Percentiles rank a stretch among this genome's conserved stretches.
Conservation (phyloP, 257 asterid species). For the Solanum arcanum region DNA sequence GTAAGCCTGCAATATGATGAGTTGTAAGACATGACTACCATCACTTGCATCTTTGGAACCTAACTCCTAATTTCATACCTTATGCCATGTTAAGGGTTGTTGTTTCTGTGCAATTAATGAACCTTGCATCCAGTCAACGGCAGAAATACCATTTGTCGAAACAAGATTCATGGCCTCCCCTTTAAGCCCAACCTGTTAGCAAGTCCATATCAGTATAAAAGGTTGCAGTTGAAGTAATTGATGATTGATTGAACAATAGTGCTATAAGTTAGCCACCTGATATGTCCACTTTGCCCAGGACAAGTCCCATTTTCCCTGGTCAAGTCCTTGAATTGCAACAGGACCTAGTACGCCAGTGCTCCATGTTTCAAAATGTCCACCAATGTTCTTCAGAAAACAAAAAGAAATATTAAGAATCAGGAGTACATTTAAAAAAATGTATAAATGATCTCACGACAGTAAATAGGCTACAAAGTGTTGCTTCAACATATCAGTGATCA, state of each 20-base stretch:
- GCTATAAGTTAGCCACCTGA: constrained; percentile 37
- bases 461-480: not conserved
- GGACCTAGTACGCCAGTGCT: constrained; percentile 73
- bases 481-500: not conserved
- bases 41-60: not conserved
- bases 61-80: constrained; percentile 22
- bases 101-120: constrained; percentile 61
- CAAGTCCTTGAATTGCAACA: constrained; percentile 67
- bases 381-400: constrained; percentile 46
- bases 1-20: constrained; percentile 40
- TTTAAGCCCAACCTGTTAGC: constrained; percentile 74
- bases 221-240: not conserved
- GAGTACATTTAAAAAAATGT: not conserved
- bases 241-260: not conserved
- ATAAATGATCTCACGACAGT: not conserved
- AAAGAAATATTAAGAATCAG: not conserved
- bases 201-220: not conserved
- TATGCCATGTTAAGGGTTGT: constrained; percentile 82
- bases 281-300: constrained; percentile 78
- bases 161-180: constrained; percentile 73
- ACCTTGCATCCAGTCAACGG: constrained; percentile 76
- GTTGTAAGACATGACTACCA: not conserved
- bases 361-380: constrained; percentile 70
- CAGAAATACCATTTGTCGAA: constrained; percentile 41
- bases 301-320: constrained; percentile 64